Percentiles rank a stretch among this genome's conserved stretches.
phyloP scores from a whole-genome alignment of 2,329 filamentous ascomycete genomes.

The Aureobasidium uvarum region DNA sequence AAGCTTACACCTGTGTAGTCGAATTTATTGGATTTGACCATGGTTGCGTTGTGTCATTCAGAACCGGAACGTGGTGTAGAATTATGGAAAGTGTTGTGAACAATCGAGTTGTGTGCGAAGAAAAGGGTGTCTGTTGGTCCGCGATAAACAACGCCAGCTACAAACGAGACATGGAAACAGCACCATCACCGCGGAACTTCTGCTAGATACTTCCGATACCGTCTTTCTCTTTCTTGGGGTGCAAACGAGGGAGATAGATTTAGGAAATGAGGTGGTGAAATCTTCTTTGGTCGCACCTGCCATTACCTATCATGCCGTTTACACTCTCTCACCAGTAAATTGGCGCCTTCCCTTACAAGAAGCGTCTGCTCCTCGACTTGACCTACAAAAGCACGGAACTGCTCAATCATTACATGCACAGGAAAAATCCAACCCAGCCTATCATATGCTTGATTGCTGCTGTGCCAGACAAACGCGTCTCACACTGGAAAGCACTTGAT shows the following conservation, averaged over 20 bases:
- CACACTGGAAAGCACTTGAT: not conserved
- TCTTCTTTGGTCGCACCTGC: conserved; percentile 1
- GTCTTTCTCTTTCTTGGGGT: not conserved
- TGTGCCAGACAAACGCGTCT: conserved; percentile 13
- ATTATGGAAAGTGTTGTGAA: not conserved
- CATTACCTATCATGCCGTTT: not conserved
- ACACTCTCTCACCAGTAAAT: not conserved
- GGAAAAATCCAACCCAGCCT: not conserved
- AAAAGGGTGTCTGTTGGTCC: not conserved
- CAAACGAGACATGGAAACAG: conserved; percentile 18
- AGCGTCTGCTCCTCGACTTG: not conserved
- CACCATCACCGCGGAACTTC: not conserved
- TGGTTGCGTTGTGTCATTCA: conserved; percentile 16
- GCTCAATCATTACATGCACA: not conserved
- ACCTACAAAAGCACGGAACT: not conserved
- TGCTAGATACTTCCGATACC: not conserved
- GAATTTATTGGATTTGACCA: conserved; percentile 41
- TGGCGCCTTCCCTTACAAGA: not conserved
- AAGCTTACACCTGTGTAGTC: conserved; percentile 36
- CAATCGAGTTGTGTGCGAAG: not conserved
- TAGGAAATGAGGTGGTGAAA: not conserved
- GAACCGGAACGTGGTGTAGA: not conserved
- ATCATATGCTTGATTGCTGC: not conserved
- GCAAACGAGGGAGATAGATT: not conserved
- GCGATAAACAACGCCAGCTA: conserved; percentile 8